Evolutionary conservation across 2,329 filamentous ascomycete species (phyloP).

Genomic region (Fusarium verticillioides): DNA sequence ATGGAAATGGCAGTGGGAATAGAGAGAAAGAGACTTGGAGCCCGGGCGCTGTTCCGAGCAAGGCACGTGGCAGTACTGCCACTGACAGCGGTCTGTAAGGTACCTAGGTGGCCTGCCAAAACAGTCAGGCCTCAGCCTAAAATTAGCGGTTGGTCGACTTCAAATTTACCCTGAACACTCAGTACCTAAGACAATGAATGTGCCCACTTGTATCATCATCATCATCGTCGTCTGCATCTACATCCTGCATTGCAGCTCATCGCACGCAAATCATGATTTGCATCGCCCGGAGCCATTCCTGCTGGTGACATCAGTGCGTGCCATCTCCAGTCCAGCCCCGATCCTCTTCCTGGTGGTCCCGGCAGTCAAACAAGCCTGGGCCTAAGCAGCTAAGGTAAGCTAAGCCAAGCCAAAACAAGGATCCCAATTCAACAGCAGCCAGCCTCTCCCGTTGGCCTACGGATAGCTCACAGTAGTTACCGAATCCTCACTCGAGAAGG

Average conservation of each 20-base stretch:
- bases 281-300: slow-evolving; percentile 1
- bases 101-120: background rate
- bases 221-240: background rate
- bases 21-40: background rate
- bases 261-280: slow-evolving; percentile 21
- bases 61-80: slow-evolving; percentile 32
- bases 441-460: slow-evolving; percentile 32
- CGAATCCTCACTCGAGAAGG: slow-evolving; percentile 1
- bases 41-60: background rate
- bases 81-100: background rate
- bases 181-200: background rate
- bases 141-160: background rate
- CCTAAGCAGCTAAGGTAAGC: background rate
- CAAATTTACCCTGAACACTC: slow-evolving; percentile 1
- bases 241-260: slow-evolving; percentile 7
- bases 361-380: slow-evolving; percentile 7
- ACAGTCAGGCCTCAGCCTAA: slow-evolving; percentile 19
- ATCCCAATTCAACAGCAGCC: slow-evolving; percentile 1
- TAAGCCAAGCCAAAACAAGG: slow-evolving; percentile 17
- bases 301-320: slow-evolving; percentile 22
- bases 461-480: background rate
- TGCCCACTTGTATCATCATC: background rate
- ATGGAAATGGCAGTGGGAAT: slow-evolving; percentile 13
- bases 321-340: background rate
- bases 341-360: background rate